Evolutionary conservation across 164 flowering plant species (phyloP), one percentile per base, ranked within the genome.

Genomic region (Vitis riparia): DNA sequence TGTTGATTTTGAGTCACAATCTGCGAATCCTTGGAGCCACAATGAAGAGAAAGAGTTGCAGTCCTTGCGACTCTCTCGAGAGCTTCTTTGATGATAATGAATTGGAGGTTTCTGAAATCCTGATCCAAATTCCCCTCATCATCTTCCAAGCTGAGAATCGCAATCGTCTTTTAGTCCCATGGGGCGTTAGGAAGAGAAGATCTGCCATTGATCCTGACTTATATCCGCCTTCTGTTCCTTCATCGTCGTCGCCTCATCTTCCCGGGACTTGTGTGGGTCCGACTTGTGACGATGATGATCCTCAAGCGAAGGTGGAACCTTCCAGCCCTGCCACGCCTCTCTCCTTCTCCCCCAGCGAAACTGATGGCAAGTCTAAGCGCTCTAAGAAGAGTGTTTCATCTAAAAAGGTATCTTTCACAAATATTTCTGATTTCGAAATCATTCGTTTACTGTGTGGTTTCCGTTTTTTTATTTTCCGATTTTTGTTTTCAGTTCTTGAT

Each of bases 291-390:
- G 73, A 75, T 59, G 77, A 23, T 23, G 27, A 23, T 23, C 27
- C 27, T 23, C 27, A 23, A 23, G 27, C 27, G 27, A 23, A 23
- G 27, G 27, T 23, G 0, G 27, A 23, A 23, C 27, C 27, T 68
- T 47, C 15, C 0, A 84, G 89, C 37, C 89, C 91, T n/a, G 78
- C 76, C 0, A 78, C 88, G 12, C 89, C 88, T 19, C 81, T 86
- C 11, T 80, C 80, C 3, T 84, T 82, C 74, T 69, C 79, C 14
- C 83, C 81, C 6, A 80, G 80, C 55, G 88, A 88, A 63, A 77
- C 86, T 19, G 86, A 85, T n/a, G 80, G 65, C 2, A 78, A 75
- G 53, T 62, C 50, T 32, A 77, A 70, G 52, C 65, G 8, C 27
- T 74, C 55, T 53, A 79, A 66, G 67, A 4, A 23, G 27, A 23